Evolutionary conservation across 1,284 basidiomycete genomes (phyloP).

Genomic region (Trametes pubescens): DNA sequence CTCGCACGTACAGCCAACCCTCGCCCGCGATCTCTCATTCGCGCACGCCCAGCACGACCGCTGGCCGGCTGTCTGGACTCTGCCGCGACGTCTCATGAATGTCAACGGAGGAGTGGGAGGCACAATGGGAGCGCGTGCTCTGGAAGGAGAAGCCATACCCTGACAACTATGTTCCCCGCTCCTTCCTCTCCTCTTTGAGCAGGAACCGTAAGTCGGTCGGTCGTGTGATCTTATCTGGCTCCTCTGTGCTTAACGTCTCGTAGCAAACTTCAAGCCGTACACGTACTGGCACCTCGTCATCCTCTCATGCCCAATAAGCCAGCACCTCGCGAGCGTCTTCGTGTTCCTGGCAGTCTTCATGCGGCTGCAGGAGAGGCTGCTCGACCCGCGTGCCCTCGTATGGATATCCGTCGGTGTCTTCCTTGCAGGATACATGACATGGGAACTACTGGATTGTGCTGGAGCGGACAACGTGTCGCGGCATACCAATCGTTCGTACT

Average conservation of each 20-base stretch:
- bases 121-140: slow-evolving; percentile 82
- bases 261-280: slow-evolving; percentile 81
- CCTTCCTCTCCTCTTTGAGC: slow-evolving; percentile 82
- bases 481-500: slow-evolving; percentile 43
- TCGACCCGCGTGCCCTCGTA: slow-evolving; percentile 77
- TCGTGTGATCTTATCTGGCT: neutral
- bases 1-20: slow-evolving; percentile 10
- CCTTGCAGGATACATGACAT: slow-evolving; percentile 65
- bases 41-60: slow-evolving; percentile 29
- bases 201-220: slow-evolving; percentile 71
- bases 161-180: slow-evolving; percentile 86
- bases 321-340: slow-evolving; percentile 84
- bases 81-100: slow-evolving; percentile 34
- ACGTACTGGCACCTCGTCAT: slow-evolving; percentile 78
- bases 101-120: slow-evolving; percentile 61
- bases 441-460: slow-evolving; percentile 62
- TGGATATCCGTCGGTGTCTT: slow-evolving; percentile 72
- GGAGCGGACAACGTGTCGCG: slow-evolving; percentile 21
- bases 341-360: slow-evolving; percentile 86
- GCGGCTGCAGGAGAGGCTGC: slow-evolving; percentile 65
- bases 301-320: slow-evolving; percentile 82
- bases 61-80: slow-evolving; percentile 30
- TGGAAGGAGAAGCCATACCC: slow-evolving; percentile 83
- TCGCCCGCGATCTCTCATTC: slow-evolving; percentile 5
- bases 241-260: slow-evolving; percentile 17